Percentiles rank a stretch among this genome's conserved stretches.
Evolutionary conservation across 2,329 filamentous ascomycete species (phyloP).

Genomic region (Cercospora sp.): DNA sequence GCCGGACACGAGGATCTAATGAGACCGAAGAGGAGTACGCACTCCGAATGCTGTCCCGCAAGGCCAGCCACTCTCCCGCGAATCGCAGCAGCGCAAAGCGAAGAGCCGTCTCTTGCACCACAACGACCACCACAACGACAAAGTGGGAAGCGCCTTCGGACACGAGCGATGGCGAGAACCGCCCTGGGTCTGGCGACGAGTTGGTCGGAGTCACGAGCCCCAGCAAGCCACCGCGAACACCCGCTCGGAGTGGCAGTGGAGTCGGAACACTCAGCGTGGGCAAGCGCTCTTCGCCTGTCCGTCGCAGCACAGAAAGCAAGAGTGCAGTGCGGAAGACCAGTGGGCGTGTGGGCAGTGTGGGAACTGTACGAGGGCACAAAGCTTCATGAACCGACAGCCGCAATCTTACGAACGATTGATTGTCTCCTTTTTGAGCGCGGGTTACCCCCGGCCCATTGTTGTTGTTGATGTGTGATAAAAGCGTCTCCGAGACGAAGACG

Average conservation of each 20-base stretch:
- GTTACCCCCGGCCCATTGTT: background rate
- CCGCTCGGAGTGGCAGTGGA: slow-evolving; percentile 45
- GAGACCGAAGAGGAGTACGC: slow-evolving; percentile 86
- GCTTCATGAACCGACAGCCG: slow-evolving; percentile 24
- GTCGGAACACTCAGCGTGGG: slow-evolving; percentile 47
- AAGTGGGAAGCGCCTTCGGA: slow-evolving; percentile 46
- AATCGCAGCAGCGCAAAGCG: slow-evolving; percentile 57
- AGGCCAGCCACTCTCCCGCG: slow-evolving; percentile 61
- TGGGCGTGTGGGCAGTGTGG: slow-evolving; percentile 51
- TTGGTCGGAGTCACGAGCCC: slow-evolving; percentile 30
- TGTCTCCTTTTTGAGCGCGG: background rate
- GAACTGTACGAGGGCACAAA: slow-evolving; percentile 26
- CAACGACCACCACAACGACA: slow-evolving; percentile 64
- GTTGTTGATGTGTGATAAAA: background rate
- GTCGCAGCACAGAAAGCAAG: slow-evolving; percentile 51
- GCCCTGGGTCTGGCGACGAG: slow-evolving; percentile 31
- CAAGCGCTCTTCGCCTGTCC: slow-evolving; percentile 48
- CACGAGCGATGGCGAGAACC: slow-evolving; percentile 51
- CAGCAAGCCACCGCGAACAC: slow-evolving; percentile 46
- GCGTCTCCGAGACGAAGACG: background rate
- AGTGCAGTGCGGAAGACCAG: slow-evolving; percentile 53
- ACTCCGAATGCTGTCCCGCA: slow-evolving; percentile 69
- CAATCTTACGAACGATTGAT: background rate
- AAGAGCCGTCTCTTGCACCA: slow-evolving; percentile 73
- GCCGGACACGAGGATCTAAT: slow-evolving; percentile 63